Conservation (phyloP, 805 yeast species). For the Kodamaea neixiangensis region DNA sequence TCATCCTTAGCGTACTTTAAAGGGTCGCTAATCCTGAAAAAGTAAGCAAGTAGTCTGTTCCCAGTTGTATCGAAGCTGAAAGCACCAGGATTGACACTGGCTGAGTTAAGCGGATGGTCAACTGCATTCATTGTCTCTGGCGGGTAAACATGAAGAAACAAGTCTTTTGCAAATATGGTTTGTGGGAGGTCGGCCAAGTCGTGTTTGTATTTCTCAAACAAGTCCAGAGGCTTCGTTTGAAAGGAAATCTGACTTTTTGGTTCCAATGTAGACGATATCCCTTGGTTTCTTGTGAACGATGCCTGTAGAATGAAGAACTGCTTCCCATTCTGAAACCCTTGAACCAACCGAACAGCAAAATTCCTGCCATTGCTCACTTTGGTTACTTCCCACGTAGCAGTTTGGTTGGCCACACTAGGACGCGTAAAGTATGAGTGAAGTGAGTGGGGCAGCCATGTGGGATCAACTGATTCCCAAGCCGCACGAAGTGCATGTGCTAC, state of each 20-base stretch:
- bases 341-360: slow-evolving; percentile 24
- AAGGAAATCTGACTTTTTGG: slow-evolving; percentile 5
- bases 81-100: neutral
- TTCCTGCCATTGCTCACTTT: slow-evolving; percentile 25
- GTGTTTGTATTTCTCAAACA: slow-evolving; percentile 14
- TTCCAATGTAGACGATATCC: neutral
- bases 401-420: slow-evolving; percentile 22
- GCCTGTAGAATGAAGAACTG: slow-evolving; percentile 24
- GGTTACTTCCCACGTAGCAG: slow-evolving; percentile 27
- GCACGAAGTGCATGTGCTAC: slow-evolving; percentile 27
- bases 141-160: slow-evolving; percentile 29
- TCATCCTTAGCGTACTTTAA: slow-evolving; percentile 23
- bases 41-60: slow-evolving; percentile 27
- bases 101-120: neutral
- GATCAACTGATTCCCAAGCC: slow-evolving; percentile 29
- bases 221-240: slow-evolving; percentile 10
- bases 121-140: slow-evolving; percentile 13
- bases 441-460: slow-evolving; percentile 25
- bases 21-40: slow-evolving; percentile 32
- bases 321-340: slow-evolving; percentile 22
- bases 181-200: slow-evolving; percentile 14
- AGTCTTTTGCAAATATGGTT: slow-evolving; percentile 30
- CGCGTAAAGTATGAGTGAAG: slow-evolving; percentile 29
- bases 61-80: slow-evolving; percentile 9
- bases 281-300: slow-evolving; percentile 25